A percentile compares a stretch with the other conserved stretches of the same genome.
These are phyloP conservation scores for Mycena haematopus DNA, from an alignment of 768 basidiomycete genomes.

Conservation along the genomic window DNA sequence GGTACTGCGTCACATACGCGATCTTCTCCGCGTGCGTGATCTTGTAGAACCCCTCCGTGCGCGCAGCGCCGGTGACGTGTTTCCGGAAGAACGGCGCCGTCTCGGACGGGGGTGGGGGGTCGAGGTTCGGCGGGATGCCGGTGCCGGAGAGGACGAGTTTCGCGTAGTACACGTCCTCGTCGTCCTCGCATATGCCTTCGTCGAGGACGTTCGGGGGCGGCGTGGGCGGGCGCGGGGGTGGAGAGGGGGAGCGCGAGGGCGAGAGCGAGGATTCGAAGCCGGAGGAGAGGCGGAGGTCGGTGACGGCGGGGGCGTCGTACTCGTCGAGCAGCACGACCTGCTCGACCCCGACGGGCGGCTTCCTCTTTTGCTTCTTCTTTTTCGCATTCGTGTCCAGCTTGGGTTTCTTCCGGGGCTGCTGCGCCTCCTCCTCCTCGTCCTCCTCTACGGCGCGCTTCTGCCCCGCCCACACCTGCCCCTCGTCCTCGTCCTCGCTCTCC, in stretches of 20 bases:
- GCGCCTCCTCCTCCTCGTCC: slow-evolving; percentile 36
- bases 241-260: slow-evolving; percentile 59
- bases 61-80: slow-evolving; percentile 85
- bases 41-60: slow-evolving; percentile 96
- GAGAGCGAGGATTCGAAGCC: slow-evolving; percentile 52
- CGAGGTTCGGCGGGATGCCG: slow-evolving; percentile 34
- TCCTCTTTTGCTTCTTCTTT: slow-evolving; percentile 52
- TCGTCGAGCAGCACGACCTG: slow-evolving; percentile 59
- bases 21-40: slow-evolving; percentile 92
- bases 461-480: slow-evolving; percentile 38
- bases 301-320: slow-evolving; percentile 56
- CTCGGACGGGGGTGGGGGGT: slow-evolving; percentile 39
- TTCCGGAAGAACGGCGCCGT: slow-evolving; percentile 62
- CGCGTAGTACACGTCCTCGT: slow-evolving; percentile 88
- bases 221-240: slow-evolving; percentile 48
- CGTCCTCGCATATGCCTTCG: slow-evolving; percentile 76
- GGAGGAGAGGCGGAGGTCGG: slow-evolving; percentile 55
- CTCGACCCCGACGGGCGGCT: slow-evolving; percentile 46
- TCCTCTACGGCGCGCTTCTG: slow-evolving; percentile 56
- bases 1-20: slow-evolving; percentile 90
- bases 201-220: slow-evolving; percentile 60
- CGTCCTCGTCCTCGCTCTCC: slow-evolving; percentile 69
- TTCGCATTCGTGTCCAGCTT: slow-evolving; percentile 42
- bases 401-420: slow-evolving; percentile 24
- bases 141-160: slow-evolving; percentile 61